Evolutionary conservation across 2,329 filamentous ascomycete genomes (phyloP).

Genomic region (Penicillium psychrosexuale): DNA sequence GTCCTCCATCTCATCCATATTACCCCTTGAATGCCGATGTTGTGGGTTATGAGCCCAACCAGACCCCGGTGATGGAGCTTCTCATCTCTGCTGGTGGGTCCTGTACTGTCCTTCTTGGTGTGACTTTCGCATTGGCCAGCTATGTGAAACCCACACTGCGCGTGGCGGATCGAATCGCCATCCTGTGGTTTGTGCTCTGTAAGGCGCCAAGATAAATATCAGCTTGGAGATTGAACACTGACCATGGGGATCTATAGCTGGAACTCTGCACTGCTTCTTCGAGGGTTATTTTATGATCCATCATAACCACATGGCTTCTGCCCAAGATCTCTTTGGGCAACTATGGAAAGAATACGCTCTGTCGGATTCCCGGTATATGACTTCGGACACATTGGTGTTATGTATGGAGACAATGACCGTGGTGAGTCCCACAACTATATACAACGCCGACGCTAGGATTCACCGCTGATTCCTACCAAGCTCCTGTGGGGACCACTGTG

Average conservation of each 20-base stretch:
- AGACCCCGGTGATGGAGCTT: conserved; percentile 57
- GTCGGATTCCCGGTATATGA: conserved; percentile 83
- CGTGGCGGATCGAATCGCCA: conserved; percentile 55
- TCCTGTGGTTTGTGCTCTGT: conserved; percentile 76
- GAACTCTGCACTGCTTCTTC: conserved; percentile 70
- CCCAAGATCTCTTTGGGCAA: conserved; percentile 73
- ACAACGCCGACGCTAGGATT: not conserved
- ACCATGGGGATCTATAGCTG: conserved; percentile 36
- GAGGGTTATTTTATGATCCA: conserved; percentile 80
- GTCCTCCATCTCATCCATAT: conserved; percentile 58
- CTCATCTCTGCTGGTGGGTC: conserved; percentile 59
- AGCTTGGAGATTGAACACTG: not conserved
- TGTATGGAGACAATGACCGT: conserved; percentile 81
- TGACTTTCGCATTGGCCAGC: conserved; percentile 55
- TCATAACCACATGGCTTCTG: conserved; percentile 61
- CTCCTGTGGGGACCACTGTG: conserved; percentile 61
- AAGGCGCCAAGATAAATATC: conserved; percentile 34
- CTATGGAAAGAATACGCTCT: conserved; percentile 91
- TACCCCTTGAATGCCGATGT: conserved; percentile 65
- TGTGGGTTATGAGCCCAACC: conserved; percentile 64
- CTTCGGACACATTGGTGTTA: conserved; percentile 77
- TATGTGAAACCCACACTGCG: conserved; percentile 53
- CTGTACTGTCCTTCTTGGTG: conserved; percentile 56
- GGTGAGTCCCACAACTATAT: conserved; percentile 48
- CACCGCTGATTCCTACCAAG: conserved; percentile 32